Evolutionary conservation across 2,329 filamentous ascomycete genomes (phyloP), one percentile per base, ranked within the genome.

Genomic region (Metarhizium humberi): DNA sequence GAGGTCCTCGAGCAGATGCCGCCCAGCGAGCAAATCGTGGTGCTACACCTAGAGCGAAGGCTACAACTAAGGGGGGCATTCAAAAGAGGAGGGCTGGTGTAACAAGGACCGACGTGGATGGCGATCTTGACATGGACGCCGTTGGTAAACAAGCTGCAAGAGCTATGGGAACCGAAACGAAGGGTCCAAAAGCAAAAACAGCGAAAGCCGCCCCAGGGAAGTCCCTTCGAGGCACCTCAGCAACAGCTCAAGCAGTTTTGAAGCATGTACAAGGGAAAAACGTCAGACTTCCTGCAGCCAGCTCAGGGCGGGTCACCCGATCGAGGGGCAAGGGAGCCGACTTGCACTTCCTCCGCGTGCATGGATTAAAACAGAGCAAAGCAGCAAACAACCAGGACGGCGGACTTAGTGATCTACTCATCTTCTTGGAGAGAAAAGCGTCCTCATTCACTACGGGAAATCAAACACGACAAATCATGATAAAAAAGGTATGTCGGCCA

Each of bases 401-500:
- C 51, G 87, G 87, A 20, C 66, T 87, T 30, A 77, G 78, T 57
- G 80, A 82, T 57, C 75, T 90, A 34, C 69, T 90, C 53, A 74
- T 75, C 52, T 90, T 90, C 66, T 71, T 91, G 59, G 85, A 90
- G 71, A 82, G 84, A 64, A 90, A 90, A 69, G 80, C 86, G 50
- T 77, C 78, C 55, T 72, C 76, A 60, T 75, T 82, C 38, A 73
- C 74, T 58, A 75, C 75, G 30, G 63, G 66, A 57, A 63, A 57
- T 50, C 62, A 64, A 66, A 66, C 73, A 64, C 76, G 79, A 64
- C 74, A 75, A 61, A 75, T 88, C 63, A 83, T 78, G 67, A 84
- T 92, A 60, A 84, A 82, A 74, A 89, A 90, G 85, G 88, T 91
- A 88, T 82, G 86, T 87, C 70, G 54, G 59, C 60, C 60, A 64